A percentile compares a stretch with the other conserved stretches of the same genome.
Conservation (phyloP, 306 rosid genomes). For the Ochetophila trinervis region DNA sequence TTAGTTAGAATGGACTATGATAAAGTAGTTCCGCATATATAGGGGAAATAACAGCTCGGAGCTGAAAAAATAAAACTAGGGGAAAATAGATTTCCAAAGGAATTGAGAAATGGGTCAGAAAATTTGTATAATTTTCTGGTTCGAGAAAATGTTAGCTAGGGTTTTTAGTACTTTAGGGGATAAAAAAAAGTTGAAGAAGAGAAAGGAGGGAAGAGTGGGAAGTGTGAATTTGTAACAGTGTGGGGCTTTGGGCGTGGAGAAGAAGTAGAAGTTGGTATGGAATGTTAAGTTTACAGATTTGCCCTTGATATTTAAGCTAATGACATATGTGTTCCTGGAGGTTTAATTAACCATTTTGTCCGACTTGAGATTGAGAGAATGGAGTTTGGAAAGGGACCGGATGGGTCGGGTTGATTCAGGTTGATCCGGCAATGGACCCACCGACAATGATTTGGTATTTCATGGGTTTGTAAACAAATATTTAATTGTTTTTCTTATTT, state of each 20-base stretch:
- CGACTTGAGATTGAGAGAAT: too few relatives aligned
- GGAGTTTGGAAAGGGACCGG: too few relatives aligned
- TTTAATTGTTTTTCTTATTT: too few relatives aligned
- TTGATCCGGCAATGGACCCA: slow-evolving; percentile 12
- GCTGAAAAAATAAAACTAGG: slow-evolving; percentile 9
- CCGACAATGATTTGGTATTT: slow-evolving; percentile 7
- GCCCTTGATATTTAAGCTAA: neutral
- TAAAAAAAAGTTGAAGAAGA: neutral
- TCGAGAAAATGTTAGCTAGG: slow-evolving; percentile 32
- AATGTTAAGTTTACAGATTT: neutral
- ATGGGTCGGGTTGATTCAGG: slow-evolving; percentile 9
- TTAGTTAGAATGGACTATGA: neutral
- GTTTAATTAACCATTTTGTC: neutral
- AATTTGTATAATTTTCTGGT: neutral
- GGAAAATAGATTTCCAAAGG: slow-evolving; percentile 16
- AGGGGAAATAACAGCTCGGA: slow-evolving; percentile 11
- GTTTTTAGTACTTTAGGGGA: slow-evolving; percentile 23
- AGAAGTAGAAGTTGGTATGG: slow-evolving; percentile 12
- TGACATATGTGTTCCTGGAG: neutral
- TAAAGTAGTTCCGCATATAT: slow-evolving; percentile 8
- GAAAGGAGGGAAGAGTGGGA: neutral
- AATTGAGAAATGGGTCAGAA: slow-evolving; percentile 4
- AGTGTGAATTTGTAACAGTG: neutral
- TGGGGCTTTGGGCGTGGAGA: neutral
- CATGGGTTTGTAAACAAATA: too few relatives aligned